Evolutionary conservation across 2,329 filamentous ascomycete species (phyloP).

Genomic region (Hypoxylon sp.): DNA sequence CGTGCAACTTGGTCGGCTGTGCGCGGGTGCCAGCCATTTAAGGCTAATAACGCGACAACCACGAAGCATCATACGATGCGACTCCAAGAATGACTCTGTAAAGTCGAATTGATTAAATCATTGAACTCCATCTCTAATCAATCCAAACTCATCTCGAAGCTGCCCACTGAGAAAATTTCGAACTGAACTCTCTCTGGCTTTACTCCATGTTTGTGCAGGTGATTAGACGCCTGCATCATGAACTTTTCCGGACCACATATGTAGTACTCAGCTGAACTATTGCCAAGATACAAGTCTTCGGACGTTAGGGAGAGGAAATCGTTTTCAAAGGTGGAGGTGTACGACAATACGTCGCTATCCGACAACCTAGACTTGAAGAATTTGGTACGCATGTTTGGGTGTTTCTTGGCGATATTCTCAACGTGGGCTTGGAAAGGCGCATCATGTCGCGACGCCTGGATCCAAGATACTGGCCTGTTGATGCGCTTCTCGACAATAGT

Average conservation of each 20-base stretch:
- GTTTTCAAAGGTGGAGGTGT: constrained; percentile 62
- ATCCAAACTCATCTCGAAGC: constrained; percentile 48
- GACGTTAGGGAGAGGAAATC: constrained; percentile 63
- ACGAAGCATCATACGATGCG: background rate
- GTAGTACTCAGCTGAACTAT: constrained; percentile 66
- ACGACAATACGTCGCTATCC: constrained; percentile 62
- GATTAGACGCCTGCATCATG: constrained; percentile 63
- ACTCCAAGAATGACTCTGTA: background rate
- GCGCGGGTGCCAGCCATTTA: background rate
- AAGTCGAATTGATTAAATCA: background rate
- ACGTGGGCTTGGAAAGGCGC: constrained; percentile 70
- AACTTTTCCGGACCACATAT: constrained; percentile 70
- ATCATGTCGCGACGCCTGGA: constrained; percentile 69
- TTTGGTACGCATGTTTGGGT: constrained; percentile 58
- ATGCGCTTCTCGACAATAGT: constrained; percentile 63
- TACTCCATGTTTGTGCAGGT: constrained; percentile 46
- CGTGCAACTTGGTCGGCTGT: background rate
- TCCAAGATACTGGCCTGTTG: constrained; percentile 69
- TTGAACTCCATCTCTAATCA: constrained; percentile 1
- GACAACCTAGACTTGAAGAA: constrained; percentile 67
- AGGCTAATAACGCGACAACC: background rate
- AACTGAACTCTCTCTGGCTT: constrained; percentile 45
- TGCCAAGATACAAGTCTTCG: constrained; percentile 63
- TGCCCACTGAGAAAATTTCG: constrained; percentile 51
- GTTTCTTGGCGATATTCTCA: constrained; percentile 58